These are phyloP conservation scores for Xylaria sp. DNA, from an alignment of 2,329 filamentous ascomycete genomes.

Conservation along the genomic window DNA sequence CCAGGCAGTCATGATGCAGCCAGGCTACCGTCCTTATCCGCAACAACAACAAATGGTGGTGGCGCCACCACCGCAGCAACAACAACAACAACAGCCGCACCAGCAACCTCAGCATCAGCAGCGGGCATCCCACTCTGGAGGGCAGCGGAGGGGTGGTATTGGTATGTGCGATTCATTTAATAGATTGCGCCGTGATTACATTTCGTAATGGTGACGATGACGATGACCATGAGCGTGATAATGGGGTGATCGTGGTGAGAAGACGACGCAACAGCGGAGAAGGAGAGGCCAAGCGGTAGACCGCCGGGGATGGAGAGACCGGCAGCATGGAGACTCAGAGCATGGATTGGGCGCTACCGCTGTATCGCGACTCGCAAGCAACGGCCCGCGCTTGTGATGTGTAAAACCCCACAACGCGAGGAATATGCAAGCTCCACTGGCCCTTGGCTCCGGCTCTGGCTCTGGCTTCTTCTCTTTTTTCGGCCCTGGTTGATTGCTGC, in stretches of 20 bases:
- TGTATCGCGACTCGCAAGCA: conserved; percentile 36
- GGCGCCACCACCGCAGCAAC: conserved; percentile 50
- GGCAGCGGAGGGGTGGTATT: conserved; percentile 64
- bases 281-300: neutral
- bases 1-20: conserved; percentile 59
- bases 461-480: conserved; percentile 17
- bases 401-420: conserved; percentile 38
- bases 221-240: conserved; percentile 5
- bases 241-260: neutral
- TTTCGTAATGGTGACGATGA: conserved; percentile 22
- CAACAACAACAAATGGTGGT: conserved; percentile 55
- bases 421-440: conserved; percentile 37
- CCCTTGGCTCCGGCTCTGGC: conserved; percentile 25
- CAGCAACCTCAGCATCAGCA: conserved; percentile 53
- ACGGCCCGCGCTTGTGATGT: conserved; percentile 33
- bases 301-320: neutral
- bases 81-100: conserved; percentile 60
- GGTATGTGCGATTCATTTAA: conserved; percentile 53
- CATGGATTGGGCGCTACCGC: conserved; percentile 20
- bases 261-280: neutral
- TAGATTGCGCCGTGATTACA: conserved; percentile 25
- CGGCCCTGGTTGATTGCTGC: conserved; percentile 19
- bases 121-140: conserved; percentile 59
- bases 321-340: no score
- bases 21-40: conserved; percentile 63